These are phyloP conservation scores for Backusella tuberculispora DNA, from an alignment of 192 early-diverging fungal species.

Conservation along the genomic window DNA sequence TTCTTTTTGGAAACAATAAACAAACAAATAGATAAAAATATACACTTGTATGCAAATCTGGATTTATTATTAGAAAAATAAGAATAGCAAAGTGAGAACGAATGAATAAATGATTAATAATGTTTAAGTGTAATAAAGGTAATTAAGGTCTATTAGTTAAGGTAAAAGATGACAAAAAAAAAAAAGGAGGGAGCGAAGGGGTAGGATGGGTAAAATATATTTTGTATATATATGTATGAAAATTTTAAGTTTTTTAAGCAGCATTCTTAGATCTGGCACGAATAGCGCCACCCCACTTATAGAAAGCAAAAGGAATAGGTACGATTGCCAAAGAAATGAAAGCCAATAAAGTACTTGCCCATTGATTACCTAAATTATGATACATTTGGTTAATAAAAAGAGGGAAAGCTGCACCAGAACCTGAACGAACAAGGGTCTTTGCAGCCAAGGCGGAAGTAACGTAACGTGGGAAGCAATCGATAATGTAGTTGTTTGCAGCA, in stretches of 20 bases:
- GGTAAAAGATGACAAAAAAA: not conserved
- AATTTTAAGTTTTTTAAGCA: not conserved
- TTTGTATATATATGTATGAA: not conserved
- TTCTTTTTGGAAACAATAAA: not conserved
- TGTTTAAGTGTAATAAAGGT: not conserved
- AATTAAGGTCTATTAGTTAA: not conserved
- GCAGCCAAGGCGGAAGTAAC: constrained; percentile 39
- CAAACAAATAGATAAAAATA: not conserved
- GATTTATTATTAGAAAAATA: not conserved
- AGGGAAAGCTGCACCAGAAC: constrained; percentile 40
- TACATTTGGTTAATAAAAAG: constrained; percentile 41
- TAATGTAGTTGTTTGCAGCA: constrained; percentile 37
- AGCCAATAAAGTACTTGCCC: constrained; percentile 37
- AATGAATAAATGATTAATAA: not conserved
- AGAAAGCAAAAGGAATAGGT: constrained; percentile 40
- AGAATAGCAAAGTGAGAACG: not conserved
- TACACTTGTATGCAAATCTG: not conserved
- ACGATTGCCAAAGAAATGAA: constrained; percentile 39
- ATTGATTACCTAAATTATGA: constrained; percentile 32
- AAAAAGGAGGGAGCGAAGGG: not conserved
- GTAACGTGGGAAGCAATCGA: constrained; percentile 36
- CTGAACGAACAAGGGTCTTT: constrained; percentile 34
- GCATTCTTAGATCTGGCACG: constrained; percentile 28
- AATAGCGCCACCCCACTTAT: constrained; percentile 29
- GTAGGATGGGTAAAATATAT: not conserved